Conservation (phyloP, 1,284 basidiomycete species). For the Leccinum pachyderme region DNA sequence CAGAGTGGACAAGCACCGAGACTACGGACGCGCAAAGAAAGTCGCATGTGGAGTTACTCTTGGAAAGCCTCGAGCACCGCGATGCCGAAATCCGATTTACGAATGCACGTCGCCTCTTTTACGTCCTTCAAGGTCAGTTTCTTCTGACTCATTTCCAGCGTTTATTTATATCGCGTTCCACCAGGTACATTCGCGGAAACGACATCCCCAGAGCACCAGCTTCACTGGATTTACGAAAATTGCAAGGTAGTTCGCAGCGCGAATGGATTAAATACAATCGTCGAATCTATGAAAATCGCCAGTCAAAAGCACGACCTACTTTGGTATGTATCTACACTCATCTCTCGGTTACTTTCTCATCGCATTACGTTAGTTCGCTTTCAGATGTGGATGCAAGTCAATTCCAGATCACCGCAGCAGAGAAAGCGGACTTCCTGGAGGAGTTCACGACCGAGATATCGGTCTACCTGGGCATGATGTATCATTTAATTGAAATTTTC, state of each 20-base stretch:
- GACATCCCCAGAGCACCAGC: slow-evolving; percentile 86
- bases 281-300: slow-evolving; percentile 89
- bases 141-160: slow-evolving; percentile 6
- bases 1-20: slow-evolving; percentile 75
- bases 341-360: slow-evolving; percentile 2
- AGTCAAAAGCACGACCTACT: slow-evolving; percentile 85
- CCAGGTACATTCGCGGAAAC: slow-evolving; percentile 92
- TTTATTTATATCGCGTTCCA: slow-evolving; percentile 19
- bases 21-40: slow-evolving; percentile 59
- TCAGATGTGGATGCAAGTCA: slow-evolving; percentile 69
- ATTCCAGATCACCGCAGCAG: slow-evolving; percentile 63
- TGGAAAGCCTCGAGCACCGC: slow-evolving; percentile 84
- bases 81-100: slow-evolving; percentile 82
- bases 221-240: slow-evolving; percentile 96
- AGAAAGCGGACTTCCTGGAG: slow-evolving; percentile 78
- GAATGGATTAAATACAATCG: slow-evolving; percentile 82
- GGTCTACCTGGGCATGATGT: slow-evolving; percentile 89
- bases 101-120: slow-evolving; percentile 84
- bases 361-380: slow-evolving; percentile 50
- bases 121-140: slow-evolving; percentile 81
- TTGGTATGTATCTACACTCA: slow-evolving; percentile 45
- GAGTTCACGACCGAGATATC: slow-evolving; percentile 90
- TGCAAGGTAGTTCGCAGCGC: slow-evolving; percentile 82
- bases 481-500: slow-evolving; percentile 91
- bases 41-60: slow-evolving; percentile 73